Evolutionary conservation across 2,329 filamentous ascomycete species (phyloP).

Genomic region (Pseudogymnoascus sp.): DNA sequence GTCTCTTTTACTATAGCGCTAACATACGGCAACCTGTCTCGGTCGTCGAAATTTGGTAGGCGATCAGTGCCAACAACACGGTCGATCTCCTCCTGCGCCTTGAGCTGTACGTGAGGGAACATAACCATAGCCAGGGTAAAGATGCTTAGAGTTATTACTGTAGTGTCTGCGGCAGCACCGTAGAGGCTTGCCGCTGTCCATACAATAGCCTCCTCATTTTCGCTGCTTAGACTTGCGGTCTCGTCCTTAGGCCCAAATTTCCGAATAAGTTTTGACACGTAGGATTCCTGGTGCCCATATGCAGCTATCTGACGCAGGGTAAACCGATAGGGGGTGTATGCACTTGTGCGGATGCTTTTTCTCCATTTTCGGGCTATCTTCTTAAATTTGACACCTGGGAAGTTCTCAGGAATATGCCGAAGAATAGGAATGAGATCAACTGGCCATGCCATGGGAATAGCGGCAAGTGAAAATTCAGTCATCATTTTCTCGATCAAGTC

Average conservation of each 20-base stretch:
- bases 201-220: slow-evolving; percentile 14
- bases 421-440: slow-evolving; percentile 13
- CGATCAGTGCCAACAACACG: slow-evolving; percentile 37
- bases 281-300: slow-evolving; percentile 5
- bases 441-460: slow-evolving; percentile 11
- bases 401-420: slow-evolving; percentile 12
- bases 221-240: not conserved
- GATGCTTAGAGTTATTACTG: slow-evolving; percentile 11
- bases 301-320: slow-evolving; percentile 10
- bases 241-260: not conserved
- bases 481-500: slow-evolving; percentile 14
- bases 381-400: slow-evolving; percentile 14
- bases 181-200: slow-evolving; percentile 10
- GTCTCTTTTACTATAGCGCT: slow-evolving; percentile 39
- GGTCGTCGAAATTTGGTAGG: slow-evolving; percentile 40
- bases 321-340: slow-evolving; percentile 13
- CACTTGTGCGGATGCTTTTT: slow-evolving; percentile 10
- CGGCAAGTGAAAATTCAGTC: slow-evolving; percentile 14
- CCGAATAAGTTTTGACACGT: slow-evolving; percentile 14
- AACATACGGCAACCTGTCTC: slow-evolving; percentile 35
- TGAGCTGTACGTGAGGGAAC: slow-evolving; percentile 15
- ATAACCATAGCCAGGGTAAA: slow-evolving; percentile 15
- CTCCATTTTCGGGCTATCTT: slow-evolving; percentile 13
- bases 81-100: slow-evolving; percentile 37
- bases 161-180: slow-evolving; percentile 15